A percentile compares a stretch with the other conserved stretches of the same genome.
phyloP scores from a whole-genome alignment of 2,329 filamentous ascomycete genomes.

The Aspergillus terreus region DNA sequence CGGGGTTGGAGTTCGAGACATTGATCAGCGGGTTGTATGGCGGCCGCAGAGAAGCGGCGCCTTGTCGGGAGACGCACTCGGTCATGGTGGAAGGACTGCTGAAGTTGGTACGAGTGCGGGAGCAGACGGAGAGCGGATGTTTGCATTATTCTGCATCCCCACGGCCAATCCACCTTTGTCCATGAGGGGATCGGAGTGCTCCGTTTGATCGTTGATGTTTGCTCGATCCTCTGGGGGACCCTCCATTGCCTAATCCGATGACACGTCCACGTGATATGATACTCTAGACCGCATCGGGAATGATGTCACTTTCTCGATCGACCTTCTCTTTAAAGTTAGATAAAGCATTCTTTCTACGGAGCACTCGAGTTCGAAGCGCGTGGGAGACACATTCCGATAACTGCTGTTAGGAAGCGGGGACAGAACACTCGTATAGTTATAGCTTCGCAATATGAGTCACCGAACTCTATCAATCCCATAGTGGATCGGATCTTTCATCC shows the following conservation, averaged over 20 bases:
- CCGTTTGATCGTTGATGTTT: neutral
- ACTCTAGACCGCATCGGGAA: constrained; percentile 11
- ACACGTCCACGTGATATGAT: constrained; percentile 7
- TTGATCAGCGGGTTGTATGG: constrained; percentile 52
- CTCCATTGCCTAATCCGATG: constrained; percentile 1
- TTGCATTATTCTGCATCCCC: neutral
- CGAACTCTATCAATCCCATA: too few relatives aligned
- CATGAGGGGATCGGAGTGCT: neutral
- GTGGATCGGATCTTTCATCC: too few relatives aligned
- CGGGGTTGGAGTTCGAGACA: constrained; percentile 46
- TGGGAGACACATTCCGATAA: too few relatives aligned
- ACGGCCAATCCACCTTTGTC: neutral
- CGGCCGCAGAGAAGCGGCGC: constrained; percentile 14
- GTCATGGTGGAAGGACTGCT: constrained; percentile 17
- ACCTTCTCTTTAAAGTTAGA: neutral
- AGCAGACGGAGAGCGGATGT: neutral
- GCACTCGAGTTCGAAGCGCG: too few relatives aligned
- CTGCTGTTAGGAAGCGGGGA: too few relatives aligned
- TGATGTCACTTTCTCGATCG: constrained; percentile 11
- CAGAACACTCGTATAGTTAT: too few relatives aligned
- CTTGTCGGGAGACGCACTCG: constrained; percentile 14
- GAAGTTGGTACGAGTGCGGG: neutral
- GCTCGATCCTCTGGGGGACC: too few relatives aligned
- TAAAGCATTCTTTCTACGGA: neutral
- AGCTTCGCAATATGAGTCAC: too few relatives aligned